Evolutionary conservation across 148 eudicot species (phyloP), one percentile per base, ranked within the genome.

Genomic region (Cornus suecica): DNA sequence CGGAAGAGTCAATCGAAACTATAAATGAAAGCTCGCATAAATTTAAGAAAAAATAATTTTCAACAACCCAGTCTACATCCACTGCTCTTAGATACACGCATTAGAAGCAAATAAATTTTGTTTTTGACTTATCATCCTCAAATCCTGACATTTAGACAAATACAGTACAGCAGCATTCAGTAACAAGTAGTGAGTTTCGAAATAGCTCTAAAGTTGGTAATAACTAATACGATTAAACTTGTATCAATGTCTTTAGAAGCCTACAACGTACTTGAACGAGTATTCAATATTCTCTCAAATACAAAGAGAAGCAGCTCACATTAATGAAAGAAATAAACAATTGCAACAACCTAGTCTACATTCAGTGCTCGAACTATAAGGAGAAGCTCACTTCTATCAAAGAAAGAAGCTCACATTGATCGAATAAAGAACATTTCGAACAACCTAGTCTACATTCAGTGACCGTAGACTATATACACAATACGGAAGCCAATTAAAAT

Each of bases 41-140:
- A n/a, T 8, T 23, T 20, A 48, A 45, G 62, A 62, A 29, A 41
- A 8, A 66, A 45, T 62, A n/a, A 65, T 65, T 65, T 45, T 41
- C 70, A 74, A 74, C 61, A 69, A 60, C 45, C 18, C 13, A 61
- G 56, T 68, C 71, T 48, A 70, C 37, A 37, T 63, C 26, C 45
- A 52, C 8, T 29, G 10, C 29, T 42, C 68, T 65, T 60, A 76
- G 68, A 62, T 70, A 63, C 70, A 64, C 74, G 70, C 45, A 9
- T 25, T 62, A 70, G 75, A 71, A 70, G 75, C 78, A 74, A 79
- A 74, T 63, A 69, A 71, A n/a, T n/a, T n/a, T n/a, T n/a, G n/a
- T n/a, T 74, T 48, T 69, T 71, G 75, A 74, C 82, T 70, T 74
- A 32, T 31, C 34, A 79, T 6, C 42, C 48, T 52, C 66, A 11